phyloP scores from a whole-genome alignment of 2,329 filamentous ascomycete genomes.

The Aspergillus tanneri region DNA sequence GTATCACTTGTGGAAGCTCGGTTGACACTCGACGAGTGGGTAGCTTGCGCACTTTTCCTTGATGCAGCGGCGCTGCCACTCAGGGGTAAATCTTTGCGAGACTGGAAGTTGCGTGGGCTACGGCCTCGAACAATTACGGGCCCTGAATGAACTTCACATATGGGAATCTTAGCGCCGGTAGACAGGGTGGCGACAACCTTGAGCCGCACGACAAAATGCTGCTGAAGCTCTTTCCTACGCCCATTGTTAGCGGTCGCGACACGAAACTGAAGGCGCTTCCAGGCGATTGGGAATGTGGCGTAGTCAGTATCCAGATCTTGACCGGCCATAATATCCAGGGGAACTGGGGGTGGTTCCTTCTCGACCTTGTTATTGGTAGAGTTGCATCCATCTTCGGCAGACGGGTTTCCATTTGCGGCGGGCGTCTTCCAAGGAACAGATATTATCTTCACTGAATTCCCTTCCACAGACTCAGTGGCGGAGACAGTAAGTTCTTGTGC shows the following conservation, averaged over 20 bases:
- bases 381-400: conserved; percentile 32
- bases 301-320: conserved; percentile 76
- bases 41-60: conserved; percentile 63
- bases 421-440: conserved; percentile 98
- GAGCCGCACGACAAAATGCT: conserved; percentile 88
- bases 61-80: conserved; percentile 74
- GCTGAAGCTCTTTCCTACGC: conserved; percentile 87
- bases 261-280: conserved; percentile 89
- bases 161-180: conserved; percentile 75
- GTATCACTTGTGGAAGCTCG: conserved; percentile 34
- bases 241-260: conserved; percentile 97
- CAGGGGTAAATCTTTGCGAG: conserved; percentile 86
- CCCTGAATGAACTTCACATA: conserved; percentile 81
- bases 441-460: conserved; percentile 87
- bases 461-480: conserved; percentile 91
- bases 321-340: conserved; percentile 65
- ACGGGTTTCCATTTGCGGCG: conserved; percentile 64
- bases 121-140: conserved; percentile 91
- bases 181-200: conserved; percentile 81
- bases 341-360: conserved; percentile 81
- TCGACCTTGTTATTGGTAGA: conserved; percentile 57
- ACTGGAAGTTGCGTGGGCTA: conserved; percentile 92
- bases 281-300: conserved; percentile 87
- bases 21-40: conserved; percentile 31
- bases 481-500: conserved; percentile 85